Percentiles rank a stretch among this genome's conserved stretches.
Evolutionary conservation across 768 basidiomycete genomes (phyloP).

Genomic region (Hygrophorus russula): DNA sequence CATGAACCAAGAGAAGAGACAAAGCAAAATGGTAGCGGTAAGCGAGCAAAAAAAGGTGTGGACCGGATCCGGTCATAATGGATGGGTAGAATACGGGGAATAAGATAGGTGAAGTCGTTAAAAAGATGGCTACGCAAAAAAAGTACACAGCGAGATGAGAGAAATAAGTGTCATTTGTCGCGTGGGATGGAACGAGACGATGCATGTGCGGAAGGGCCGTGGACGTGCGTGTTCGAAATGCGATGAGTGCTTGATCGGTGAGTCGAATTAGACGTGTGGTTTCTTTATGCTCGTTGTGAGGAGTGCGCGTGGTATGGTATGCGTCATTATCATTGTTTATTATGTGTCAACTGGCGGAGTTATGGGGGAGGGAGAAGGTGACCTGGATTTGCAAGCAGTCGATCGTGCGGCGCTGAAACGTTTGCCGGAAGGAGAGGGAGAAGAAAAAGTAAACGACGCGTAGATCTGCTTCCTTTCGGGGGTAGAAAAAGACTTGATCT

Average conservation of each 20-base stretch:
- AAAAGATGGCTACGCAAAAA: too few relatives aligned
- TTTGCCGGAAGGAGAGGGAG: conserved; percentile 52
- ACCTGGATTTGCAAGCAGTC: conserved; percentile 16
- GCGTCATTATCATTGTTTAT: neutral
- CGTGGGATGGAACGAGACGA: neutral
- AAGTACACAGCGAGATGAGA: too few relatives aligned
- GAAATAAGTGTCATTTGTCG: too few relatives aligned
- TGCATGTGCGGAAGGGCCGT: conserved; percentile 3
- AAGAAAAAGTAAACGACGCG: conserved; percentile 68
- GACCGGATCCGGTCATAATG: conserved; percentile 7
- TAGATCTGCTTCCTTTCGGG: conserved; percentile 67
- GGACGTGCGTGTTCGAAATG: too few relatives aligned
- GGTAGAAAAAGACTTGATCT: conserved; percentile 44
- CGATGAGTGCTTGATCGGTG: too few relatives aligned
- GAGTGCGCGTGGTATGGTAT: conserved; percentile 6
- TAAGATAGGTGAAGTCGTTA: too few relatives aligned
- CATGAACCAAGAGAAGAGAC: neutral
- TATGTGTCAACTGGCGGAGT: neutral
- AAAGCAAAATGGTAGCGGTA: neutral
- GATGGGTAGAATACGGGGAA: neutral
- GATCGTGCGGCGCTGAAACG: conserved; percentile 37
- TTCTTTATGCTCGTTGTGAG: conserved; percentile 6
- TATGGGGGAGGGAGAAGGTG: conserved; percentile 9
- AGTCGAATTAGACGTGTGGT: too few relatives aligned
- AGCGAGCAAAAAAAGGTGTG: conserved; percentile 5